Evolutionary conservation across 805 yeast genomes (phyloP), one percentile per base, ranked within the genome.

Genomic region (Debaryomyces castellii): DNA sequence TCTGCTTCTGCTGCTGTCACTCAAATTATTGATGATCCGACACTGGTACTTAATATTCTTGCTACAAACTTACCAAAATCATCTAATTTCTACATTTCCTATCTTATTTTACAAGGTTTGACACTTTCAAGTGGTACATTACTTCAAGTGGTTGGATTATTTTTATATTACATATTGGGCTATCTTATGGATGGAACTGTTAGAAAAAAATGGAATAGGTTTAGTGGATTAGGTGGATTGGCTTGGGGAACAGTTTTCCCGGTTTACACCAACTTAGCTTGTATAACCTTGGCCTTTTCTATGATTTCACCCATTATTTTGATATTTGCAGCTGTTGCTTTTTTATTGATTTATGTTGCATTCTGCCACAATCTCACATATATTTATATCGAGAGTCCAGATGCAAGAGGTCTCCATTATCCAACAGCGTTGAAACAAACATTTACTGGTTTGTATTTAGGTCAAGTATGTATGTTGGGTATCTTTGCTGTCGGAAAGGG

Each of bases 351-450:
- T 21, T 92, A 85, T 73, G 63, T 91, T 52, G 89, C 96, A 1
- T 89, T 80, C 69, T 64, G 85, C 57, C 85, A 92, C 76, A 90
- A 85, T 65, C 71, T 87, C 54, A 76, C 84, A 22, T 92, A 88
- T 66, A 84, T 87, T 22, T 77, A 71, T 51, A 73, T 76, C 38
- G 89, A 85, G 55, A 72, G 83, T 16, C 73, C 87, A 16, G 96
- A 91, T 58, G 71, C 82, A 16, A 77, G 92, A 59, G 99, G 99
- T 43, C 69, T 76, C 41, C 84, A 85, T 69, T 94, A 90, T 62
- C 94, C 96, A 50, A 80, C 89, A 50, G 97, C 97, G 2, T 65
- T 92, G 43, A 87, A 82, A 72, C 97, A 92, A 69, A 85, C 95
- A 0, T 77, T 92, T 62, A 83, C 84, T 32, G 99, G 99, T 47